These are phyloP conservation scores for Candida sphagnicola DNA, from an alignment of 805 yeast species.

Conservation along the genomic window DNA sequence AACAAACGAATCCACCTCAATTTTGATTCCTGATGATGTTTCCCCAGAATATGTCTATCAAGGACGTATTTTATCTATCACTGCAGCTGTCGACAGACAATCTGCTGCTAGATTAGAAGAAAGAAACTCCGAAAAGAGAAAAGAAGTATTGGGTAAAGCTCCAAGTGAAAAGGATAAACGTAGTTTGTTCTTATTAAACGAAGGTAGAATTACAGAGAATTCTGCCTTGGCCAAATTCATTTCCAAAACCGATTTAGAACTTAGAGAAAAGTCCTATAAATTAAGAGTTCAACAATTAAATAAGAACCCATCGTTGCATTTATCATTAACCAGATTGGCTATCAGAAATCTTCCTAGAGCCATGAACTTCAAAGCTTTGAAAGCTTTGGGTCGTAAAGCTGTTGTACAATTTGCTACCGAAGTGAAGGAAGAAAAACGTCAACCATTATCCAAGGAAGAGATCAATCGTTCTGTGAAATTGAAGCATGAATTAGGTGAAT, in stretches of 20 bases:
- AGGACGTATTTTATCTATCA: slow-evolving; percentile 82
- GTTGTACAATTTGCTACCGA: slow-evolving; percentile 92
- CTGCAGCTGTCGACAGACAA: slow-evolving; percentile 83
- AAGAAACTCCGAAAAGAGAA: slow-evolving; percentile 67
- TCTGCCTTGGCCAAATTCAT: slow-evolving; percentile 74
- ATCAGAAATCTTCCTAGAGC: slow-evolving; percentile 91
- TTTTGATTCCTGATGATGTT: slow-evolving; percentile 89
- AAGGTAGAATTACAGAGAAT: slow-evolving; percentile 82
- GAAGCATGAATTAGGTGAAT: slow-evolving; percentile 39
- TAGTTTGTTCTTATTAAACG: slow-evolving; percentile 81
- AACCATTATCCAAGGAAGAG: slow-evolving; percentile 87
- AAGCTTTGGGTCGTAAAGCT: slow-evolving; percentile 91
- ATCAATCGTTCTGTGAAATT: slow-evolving; percentile 70
- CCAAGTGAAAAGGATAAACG: slow-evolving; percentile 80
- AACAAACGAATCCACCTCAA: slow-evolving; percentile 51
- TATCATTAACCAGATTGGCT: slow-evolving; percentile 93
- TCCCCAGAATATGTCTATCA: slow-evolving; percentile 85
- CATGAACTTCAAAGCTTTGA: slow-evolving; percentile 81
- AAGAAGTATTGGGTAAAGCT: slow-evolving; percentile 73
- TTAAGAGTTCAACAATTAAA: slow-evolving; percentile 85
- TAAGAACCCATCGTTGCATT: slow-evolving; percentile 85
- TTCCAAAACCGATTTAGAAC: slow-evolving; percentile 69
- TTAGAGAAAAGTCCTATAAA: slow-evolving; percentile 83
- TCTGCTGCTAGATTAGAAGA: slow-evolving; percentile 74
- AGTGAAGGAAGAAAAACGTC: slow-evolving; percentile 70